phyloP scores from a whole-genome alignment of 2,329 filamentous ascomycete species.

The Cladosporium sp. region DNA sequence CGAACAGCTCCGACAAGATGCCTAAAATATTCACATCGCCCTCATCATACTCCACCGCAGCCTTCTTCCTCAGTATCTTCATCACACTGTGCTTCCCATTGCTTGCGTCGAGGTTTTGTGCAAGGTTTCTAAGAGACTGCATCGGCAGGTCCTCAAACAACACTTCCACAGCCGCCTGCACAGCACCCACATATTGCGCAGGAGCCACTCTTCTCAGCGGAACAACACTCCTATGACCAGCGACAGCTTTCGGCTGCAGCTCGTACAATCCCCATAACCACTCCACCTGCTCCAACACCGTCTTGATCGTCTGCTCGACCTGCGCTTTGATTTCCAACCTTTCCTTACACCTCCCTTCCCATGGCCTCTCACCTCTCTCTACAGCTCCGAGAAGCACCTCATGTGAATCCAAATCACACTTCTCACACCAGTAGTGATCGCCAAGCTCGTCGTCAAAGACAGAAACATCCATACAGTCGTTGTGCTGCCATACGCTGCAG shows the following conservation, averaged over 20 bases:
- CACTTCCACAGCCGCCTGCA: not conserved
- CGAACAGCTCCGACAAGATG: not conserved
- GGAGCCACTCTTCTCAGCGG: not conserved
- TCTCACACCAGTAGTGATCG: constrained; percentile 88
- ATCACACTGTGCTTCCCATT: not conserved
- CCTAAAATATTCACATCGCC: not conserved
- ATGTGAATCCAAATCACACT: constrained; percentile 82
- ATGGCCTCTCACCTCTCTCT: constrained; percentile 76
- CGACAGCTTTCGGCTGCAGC: not conserved
- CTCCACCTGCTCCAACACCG: not conserved
- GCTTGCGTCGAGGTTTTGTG: not conserved
- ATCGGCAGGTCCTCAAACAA: constrained; percentile 6
- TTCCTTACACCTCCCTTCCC: constrained; percentile 57
- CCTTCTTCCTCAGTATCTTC: not conserved
- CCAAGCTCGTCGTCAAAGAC: constrained; percentile 70
- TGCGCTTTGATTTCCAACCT: not conserved
- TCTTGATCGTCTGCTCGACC: not conserved
- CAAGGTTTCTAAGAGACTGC: not conserved
- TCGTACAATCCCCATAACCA: constrained; percentile 6
- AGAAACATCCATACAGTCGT: constrained; percentile 86
- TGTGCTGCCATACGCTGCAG: constrained; percentile 95
- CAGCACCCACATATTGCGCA: not conserved
- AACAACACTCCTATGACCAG: not conserved
- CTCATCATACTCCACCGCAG: not conserved
- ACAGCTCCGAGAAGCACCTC: constrained; percentile 76